Conservation (phyloP, 2,329 filamentous ascomycete species). For the Xenoacremonium recifei region DNA sequence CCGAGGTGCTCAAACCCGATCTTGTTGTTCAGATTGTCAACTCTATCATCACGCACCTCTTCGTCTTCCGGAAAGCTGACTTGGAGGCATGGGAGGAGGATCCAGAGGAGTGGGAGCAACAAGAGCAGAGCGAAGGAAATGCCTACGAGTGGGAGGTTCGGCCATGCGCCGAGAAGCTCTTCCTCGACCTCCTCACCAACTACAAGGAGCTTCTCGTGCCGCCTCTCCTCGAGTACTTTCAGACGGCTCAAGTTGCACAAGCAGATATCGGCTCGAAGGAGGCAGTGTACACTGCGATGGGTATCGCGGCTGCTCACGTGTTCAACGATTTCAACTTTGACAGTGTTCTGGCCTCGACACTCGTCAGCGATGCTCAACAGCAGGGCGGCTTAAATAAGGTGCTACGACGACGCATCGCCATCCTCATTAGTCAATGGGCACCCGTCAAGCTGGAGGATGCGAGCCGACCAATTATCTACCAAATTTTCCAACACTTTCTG, state of each 20-base stretch:
- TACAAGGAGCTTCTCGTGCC: conserved; percentile 80
- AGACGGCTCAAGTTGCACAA: conserved; percentile 65
- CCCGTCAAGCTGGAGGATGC: conserved; percentile 69
- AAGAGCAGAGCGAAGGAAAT: conserved; percentile 79
- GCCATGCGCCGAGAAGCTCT: conserved; percentile 89
- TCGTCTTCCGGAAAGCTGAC: conserved; percentile 82
- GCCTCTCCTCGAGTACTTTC: conserved; percentile 80
- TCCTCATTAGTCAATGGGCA: conserved; percentile 88
- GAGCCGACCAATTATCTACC: conserved; percentile 74
- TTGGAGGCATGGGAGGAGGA: conserved; percentile 92
- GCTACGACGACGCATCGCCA: conserved; percentile 81
- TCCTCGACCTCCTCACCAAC: conserved; percentile 85
- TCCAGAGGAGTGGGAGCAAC: conserved; percentile 91
- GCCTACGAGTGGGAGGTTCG: conserved; percentile 92
- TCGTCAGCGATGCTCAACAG: conserved; percentile 75
- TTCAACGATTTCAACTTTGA: conserved; percentile 79
- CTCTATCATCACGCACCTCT: conserved; percentile 80
- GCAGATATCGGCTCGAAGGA: conserved; percentile 81
- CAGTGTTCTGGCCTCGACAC: conserved; percentile 68
- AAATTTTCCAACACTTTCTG: conserved; percentile 85
- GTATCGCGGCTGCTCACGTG: conserved; percentile 76
- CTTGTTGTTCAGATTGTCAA: conserved; percentile 82
- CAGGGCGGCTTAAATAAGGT: conserved; percentile 67
- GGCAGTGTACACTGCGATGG: conserved; percentile 90
- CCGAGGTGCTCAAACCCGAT: conserved; percentile 70